These are phyloP conservation scores for Phytophthora macrochlamydospora DNA, from an alignment of 352 stramenopile species.

Conservation along the genomic window DNA sequence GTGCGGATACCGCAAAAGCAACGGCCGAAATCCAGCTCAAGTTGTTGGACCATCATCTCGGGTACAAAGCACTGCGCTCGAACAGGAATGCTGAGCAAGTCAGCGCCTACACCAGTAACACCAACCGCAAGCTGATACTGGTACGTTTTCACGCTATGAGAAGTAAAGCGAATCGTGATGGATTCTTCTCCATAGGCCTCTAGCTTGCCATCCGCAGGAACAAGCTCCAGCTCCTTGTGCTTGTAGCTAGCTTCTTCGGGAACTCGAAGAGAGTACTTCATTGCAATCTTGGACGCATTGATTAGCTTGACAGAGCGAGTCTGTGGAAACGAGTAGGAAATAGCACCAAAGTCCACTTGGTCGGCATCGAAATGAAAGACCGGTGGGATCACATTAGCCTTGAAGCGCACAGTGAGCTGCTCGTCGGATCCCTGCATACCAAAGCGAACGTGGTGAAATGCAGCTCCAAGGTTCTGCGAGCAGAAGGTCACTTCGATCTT, in stretches of 20 bases:
- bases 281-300: slow-evolving; percentile 94
- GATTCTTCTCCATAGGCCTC: slow-evolving; percentile 81
- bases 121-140: slow-evolving; percentile 93
- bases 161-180: slow-evolving; percentile 89
- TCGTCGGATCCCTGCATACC: slow-evolving; percentile 88
- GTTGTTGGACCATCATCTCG: slow-evolving; percentile 61
- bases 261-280: slow-evolving; percentile 90
- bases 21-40: slow-evolving; percentile 89
- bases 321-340: slow-evolving; percentile 93
- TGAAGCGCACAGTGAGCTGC: slow-evolving; percentile 81
- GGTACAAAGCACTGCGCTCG: slow-evolving; percentile 89
- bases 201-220: slow-evolving; percentile 74
- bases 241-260: slow-evolving; percentile 92
- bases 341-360: slow-evolving; percentile 90
- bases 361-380: slow-evolving; percentile 94
- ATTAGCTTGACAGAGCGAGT: slow-evolving; percentile 76
- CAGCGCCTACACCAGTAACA: slow-evolving; percentile 89
- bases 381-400: slow-evolving; percentile 91
- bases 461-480: slow-evolving; percentile 87
- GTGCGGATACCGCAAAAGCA: slow-evolving; percentile 95
- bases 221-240: slow-evolving; percentile 91
- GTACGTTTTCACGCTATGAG: slow-evolving; percentile 90
- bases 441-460: slow-evolving; percentile 87
- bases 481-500: slow-evolving; percentile 90
- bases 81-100: slow-evolving; percentile 90